These are phyloP conservation scores for Psilocybe cubensis DNA, from an alignment of 768 basidiomycete genomes.

Conservation along the genomic window DNA sequence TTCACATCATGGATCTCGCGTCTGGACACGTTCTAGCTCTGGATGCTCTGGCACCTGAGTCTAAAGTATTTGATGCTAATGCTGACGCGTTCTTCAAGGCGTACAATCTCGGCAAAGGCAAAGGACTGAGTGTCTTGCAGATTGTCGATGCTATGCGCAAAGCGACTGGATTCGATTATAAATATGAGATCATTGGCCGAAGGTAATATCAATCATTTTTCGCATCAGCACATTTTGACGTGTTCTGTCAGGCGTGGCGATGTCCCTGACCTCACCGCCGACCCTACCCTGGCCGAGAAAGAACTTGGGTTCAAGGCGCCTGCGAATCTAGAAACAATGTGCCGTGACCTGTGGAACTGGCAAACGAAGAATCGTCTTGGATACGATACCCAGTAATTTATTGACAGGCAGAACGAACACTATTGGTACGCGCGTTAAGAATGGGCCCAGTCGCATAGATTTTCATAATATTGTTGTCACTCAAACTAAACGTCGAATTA, in stretches of 20 bases:
- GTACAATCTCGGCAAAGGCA: conserved; percentile 95
- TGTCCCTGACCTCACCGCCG: conserved; percentile 95
- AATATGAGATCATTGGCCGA: conserved; percentile 88
- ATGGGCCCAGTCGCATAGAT: conserved; percentile 15
- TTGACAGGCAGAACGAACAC: not conserved
- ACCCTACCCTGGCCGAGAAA: conserved; percentile 87
- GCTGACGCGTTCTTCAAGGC: conserved; percentile 78
- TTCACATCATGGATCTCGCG: conserved; percentile 95
- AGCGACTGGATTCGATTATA: conserved; percentile 86
- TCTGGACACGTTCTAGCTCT: conserved; percentile 91
- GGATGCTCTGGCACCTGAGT: conserved; percentile 71
- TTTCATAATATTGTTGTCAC: conserved; percentile 5
- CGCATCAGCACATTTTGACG: conserved; percentile 7
- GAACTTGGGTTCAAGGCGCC: conserved; percentile 93
- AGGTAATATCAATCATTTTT: conserved; percentile 51
- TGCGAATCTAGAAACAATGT: conserved; percentile 88
- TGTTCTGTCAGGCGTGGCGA: conserved; percentile 74
- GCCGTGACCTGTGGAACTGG: conserved; percentile 98
- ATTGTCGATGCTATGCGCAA: conserved; percentile 95
- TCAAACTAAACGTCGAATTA: conserved; percentile 4
- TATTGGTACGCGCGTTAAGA: conserved; percentile 10
- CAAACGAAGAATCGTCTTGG: conserved; percentile 91
- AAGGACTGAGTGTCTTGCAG: conserved; percentile 90
- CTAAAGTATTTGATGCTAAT: conserved; percentile 60
- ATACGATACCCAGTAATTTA: conserved; percentile 47